These are phyloP conservation scores for Yamadazyma epiphylla DNA, from an alignment of 1,139 yeast genomes.

Conservation along the genomic window DNA sequence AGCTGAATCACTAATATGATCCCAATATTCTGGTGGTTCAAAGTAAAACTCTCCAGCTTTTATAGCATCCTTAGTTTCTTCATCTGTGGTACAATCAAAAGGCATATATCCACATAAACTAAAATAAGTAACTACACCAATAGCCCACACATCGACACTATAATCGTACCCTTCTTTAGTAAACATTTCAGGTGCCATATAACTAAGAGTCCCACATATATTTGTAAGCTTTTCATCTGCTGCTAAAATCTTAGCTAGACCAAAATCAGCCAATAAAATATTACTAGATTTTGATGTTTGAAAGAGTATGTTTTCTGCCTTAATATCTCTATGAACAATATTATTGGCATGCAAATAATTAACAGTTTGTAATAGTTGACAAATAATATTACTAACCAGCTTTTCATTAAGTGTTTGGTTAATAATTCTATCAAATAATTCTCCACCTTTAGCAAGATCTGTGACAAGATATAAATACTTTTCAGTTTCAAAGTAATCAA, in stretches of 20 bases:
- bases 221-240: slow-evolving; percentile 25
- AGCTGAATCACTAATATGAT: slow-evolving; percentile 49
- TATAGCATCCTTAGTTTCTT: slow-evolving; percentile 66
- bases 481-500: slow-evolving; percentile 68
- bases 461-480: slow-evolving; percentile 60
- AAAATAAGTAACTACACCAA: slow-evolving; percentile 70
- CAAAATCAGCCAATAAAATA: slow-evolving; percentile 70
- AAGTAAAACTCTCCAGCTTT: slow-evolving; percentile 52
- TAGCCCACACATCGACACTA: slow-evolving; percentile 73
- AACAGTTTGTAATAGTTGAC: slow-evolving; percentile 26
- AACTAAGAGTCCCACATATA: slow-evolving; percentile 65
- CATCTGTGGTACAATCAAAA: slow-evolving; percentile 71
- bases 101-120: slow-evolving; percentile 77
- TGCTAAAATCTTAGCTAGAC: slow-evolving; percentile 43
- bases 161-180: slow-evolving; percentile 53
- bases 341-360: slow-evolving; percentile 26
- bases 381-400: slow-evolving; percentile 45
- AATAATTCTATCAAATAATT: slow-evolving; percentile 59
- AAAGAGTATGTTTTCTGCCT: slow-evolving; percentile 39
- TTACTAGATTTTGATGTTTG: slow-evolving; percentile 28
- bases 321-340: slow-evolving; percentile 42
- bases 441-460: slow-evolving; percentile 68
- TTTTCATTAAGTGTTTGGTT: slow-evolving; percentile 35
- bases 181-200: slow-evolving; percentile 69
- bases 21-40: slow-evolving; percentile 61